Conservation (phyloP, 306 rosid species). For the Styphnolobium japonicum region DNA sequence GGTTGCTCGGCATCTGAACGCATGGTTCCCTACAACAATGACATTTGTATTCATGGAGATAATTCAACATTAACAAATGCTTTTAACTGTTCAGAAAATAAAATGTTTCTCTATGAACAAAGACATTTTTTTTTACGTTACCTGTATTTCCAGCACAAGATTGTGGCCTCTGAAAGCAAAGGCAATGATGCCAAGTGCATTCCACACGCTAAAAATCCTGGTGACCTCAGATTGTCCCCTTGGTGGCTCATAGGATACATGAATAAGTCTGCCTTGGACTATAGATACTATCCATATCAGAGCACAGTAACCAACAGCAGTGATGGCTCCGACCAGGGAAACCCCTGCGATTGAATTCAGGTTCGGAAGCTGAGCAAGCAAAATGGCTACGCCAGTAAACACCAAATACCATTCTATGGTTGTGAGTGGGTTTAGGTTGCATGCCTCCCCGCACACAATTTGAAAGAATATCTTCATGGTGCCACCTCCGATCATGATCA, state of each 20-base stretch:
- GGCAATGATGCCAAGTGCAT: slow-evolving; percentile 69
- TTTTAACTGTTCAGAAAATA: not conserved
- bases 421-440: slow-evolving; percentile 27
- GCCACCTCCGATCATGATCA: slow-evolving; percentile 70
- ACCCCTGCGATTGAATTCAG: slow-evolving; percentile 70
- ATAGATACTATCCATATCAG: slow-evolving; percentile 59
- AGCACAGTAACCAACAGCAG: slow-evolving; percentile 60
- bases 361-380: slow-evolving; percentile 81
- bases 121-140: not conserved
- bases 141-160: slow-evolving; percentile 81
- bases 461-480: slow-evolving; percentile 72
- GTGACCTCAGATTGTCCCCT: slow-evolving; percentile 25
- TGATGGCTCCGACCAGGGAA: slow-evolving; percentile 60
- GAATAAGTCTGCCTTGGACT: slow-evolving; percentile 26
- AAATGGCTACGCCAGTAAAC: slow-evolving; percentile 51
- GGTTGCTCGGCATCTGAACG: slow-evolving; percentile 56
- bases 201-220: slow-evolving; percentile 37
- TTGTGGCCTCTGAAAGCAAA: slow-evolving; percentile 86
- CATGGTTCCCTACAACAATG: slow-evolving; percentile 59
- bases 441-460: slow-evolving; percentile 32
- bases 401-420: slow-evolving; percentile 63
- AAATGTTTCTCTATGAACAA: not conserved
- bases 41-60: not conserved
- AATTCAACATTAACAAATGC: not conserved
- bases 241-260: slow-evolving; percentile 41